Evolutionary conservation across 2,329 filamentous ascomycete genomes (phyloP), one percentile per base, ranked within the genome.

Genomic region (Zasmidium cellare): DNA sequence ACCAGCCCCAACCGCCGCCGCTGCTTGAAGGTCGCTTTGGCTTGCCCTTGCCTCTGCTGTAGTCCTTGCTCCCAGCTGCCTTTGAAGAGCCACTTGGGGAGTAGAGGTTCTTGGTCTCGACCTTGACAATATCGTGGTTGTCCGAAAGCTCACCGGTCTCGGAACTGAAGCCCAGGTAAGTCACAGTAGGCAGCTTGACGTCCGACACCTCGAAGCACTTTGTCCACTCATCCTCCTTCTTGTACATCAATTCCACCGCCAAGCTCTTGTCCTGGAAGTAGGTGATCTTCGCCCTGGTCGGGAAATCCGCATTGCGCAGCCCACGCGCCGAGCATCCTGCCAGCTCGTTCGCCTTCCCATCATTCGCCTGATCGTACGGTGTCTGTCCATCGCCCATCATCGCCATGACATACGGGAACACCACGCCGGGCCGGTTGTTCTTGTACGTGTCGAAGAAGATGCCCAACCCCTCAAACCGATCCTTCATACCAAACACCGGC

Each of bases 371-470:
- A 80, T 97, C 92, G 77, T 99, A 99, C 14, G 81, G 74, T 6
- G 89, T 96, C 72, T 91, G 81, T 61, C 94, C 93, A 74, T 99
- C 94, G 59, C 94, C 94, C 66, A 92, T 82, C 94, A 97, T 97
- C 62, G 92, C 93, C 92, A 97, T 97, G 70, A 99, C 89, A 72
- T 96, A 97, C 51, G 94, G 94, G 77, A 99, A 99, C 48, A 96
- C 90, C 45, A 91, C 89, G 46, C 94, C 94, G 0, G 94, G 93
- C 14, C 94, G 87, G 80, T 97, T 96, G 81, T 99, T 99, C 86
- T 99, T 99, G 83, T 99, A 99, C 46, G 94, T 99, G 74, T 99
- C 94, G 78, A 99, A 85, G 80, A 97, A 97, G 75, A 99, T 84
- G 55, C 92, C 94, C 48, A 99, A 83, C 3, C 94, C 94, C 75